A percentile compares a stretch with the other conserved stretches of the same genome.
Evolutionary conservation across 2,329 filamentous ascomycete genomes (phyloP).

Genomic region (Paecilomyces formosus): DNA sequence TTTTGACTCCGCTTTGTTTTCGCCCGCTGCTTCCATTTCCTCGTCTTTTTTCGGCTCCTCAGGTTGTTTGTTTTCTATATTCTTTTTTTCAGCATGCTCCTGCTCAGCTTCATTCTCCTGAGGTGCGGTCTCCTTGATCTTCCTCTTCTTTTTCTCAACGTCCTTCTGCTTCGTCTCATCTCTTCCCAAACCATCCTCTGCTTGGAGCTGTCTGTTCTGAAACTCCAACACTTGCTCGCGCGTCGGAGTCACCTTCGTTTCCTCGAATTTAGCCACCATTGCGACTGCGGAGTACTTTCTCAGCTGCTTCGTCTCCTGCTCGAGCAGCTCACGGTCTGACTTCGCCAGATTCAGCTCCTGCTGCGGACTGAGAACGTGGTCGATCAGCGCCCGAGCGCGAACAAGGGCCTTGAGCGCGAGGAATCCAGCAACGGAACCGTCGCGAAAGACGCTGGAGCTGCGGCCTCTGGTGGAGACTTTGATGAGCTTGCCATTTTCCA

Average conservation of each 20-base stretch:
- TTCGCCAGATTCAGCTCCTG: slow-evolving; percentile 16
- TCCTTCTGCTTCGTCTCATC: slow-evolving; percentile 3
- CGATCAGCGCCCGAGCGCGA: slow-evolving; percentile 25
- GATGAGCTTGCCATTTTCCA: slow-evolving; percentile 12
- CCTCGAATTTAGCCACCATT: slow-evolving; percentile 9
- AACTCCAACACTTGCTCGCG: slow-evolving; percentile 14
- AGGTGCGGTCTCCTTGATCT: not conserved
- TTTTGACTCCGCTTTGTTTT: not conserved
- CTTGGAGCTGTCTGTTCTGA: not conserved
- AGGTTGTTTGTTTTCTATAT: not conserved
- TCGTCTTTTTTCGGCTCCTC: slow-evolving; percentile 10
- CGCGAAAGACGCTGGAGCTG: slow-evolving; percentile 7
- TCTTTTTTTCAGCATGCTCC: not conserved
- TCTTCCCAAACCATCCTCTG: not conserved
- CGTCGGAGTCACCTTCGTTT: slow-evolving; percentile 14
- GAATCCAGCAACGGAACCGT: slow-evolving; percentile 16
- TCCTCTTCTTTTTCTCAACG: not conserved
- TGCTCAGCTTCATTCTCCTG: not conserved
- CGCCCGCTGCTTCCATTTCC: not conserved
- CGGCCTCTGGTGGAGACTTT: slow-evolving; percentile 3
- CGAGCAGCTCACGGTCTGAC: slow-evolving; percentile 13
- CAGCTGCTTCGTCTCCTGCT: slow-evolving; percentile 17
- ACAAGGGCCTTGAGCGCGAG: slow-evolving; percentile 15
- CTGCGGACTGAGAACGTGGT: slow-evolving; percentile 23
- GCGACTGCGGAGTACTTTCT: slow-evolving; percentile 22